A percentile compares a stretch with the other conserved stretches of the same genome.
phyloP scores from a whole-genome alignment of 2,329 filamentous ascomycete species.

The Talaromyces sp. region DNA sequence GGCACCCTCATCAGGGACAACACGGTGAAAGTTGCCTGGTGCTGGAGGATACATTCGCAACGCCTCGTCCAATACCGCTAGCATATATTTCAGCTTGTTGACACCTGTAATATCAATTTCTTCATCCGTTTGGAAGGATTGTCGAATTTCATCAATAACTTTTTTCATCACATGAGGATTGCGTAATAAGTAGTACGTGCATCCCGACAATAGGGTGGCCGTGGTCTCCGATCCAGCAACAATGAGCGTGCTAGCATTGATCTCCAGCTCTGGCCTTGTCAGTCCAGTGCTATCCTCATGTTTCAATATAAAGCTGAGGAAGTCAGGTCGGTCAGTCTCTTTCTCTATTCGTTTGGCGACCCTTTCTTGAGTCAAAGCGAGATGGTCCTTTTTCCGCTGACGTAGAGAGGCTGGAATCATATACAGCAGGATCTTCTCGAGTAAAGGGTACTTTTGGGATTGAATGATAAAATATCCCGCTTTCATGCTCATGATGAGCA shows the following conservation, averaged over 20 bases:
- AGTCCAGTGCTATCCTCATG: constrained; percentile 1
- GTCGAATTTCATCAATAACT: background rate
- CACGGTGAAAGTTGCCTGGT: constrained; percentile 23
- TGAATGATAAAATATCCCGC: background rate
- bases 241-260: background rate
- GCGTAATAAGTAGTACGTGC: constrained; percentile 2
- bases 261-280: constrained; percentile 1
- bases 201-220: background rate
- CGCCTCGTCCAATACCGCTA: constrained; percentile 45
- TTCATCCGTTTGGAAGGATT: background rate
- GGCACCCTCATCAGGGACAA: constrained; percentile 19
- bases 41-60: constrained; percentile 45
- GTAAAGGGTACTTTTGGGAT: background rate
- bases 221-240: constrained; percentile 5
- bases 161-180: background rate
- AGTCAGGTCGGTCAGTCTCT: constrained; percentile 6
- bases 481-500: constrained; percentile 42
- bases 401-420: background rate
- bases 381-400: background rate
- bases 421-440: background rate
- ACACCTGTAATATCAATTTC: background rate
- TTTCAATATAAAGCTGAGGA: constrained; percentile 4
- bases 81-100: constrained; percentile 23
- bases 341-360: constrained; percentile 1
- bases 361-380: background rate